A percentile compares a stretch with the other conserved stretches of the same genome.
Conservation (phyloP, 2,329 filamentous ascomycete species). For the Zymoseptoria tritici region DNA sequence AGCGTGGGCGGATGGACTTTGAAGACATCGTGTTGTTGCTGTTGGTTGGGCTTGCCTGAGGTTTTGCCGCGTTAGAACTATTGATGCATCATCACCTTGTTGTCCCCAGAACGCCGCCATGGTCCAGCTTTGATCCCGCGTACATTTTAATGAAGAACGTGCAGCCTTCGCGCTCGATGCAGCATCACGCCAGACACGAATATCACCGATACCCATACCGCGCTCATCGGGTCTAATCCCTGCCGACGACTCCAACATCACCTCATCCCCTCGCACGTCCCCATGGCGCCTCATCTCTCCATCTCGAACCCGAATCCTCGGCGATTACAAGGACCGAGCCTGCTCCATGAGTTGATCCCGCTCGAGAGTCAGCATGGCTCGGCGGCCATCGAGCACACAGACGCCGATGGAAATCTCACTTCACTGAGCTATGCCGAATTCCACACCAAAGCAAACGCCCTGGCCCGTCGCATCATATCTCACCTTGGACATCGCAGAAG, state of each 20-base stretch:
- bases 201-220: neutral
- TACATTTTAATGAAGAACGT: neutral
- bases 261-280: neutral
- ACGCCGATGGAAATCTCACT: conserved; percentile 39
- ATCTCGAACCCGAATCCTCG: conserved; percentile 52
- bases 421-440: conserved; percentile 56
- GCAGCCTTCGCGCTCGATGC: neutral
- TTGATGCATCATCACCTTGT: neutral
- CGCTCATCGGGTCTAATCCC: neutral
- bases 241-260: neutral
- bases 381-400: conserved; percentile 58
- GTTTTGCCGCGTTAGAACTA: neutral
- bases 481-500: neutral
- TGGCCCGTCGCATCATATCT: conserved; percentile 48
- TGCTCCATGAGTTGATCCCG: conserved; percentile 58
- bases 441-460: conserved; percentile 48
- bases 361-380: conserved; percentile 28
- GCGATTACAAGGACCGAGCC: conserved; percentile 45
- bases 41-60: neutral
- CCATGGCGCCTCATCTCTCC: conserved; percentile 35
- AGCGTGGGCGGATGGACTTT: neutral
- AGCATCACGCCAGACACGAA: neutral
- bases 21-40: neutral
- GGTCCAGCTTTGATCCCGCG: neutral
- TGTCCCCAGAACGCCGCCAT: neutral